Evolutionary conservation across 345 rosid species (phyloP).

Genomic region (Sonneratia alba): DNA sequence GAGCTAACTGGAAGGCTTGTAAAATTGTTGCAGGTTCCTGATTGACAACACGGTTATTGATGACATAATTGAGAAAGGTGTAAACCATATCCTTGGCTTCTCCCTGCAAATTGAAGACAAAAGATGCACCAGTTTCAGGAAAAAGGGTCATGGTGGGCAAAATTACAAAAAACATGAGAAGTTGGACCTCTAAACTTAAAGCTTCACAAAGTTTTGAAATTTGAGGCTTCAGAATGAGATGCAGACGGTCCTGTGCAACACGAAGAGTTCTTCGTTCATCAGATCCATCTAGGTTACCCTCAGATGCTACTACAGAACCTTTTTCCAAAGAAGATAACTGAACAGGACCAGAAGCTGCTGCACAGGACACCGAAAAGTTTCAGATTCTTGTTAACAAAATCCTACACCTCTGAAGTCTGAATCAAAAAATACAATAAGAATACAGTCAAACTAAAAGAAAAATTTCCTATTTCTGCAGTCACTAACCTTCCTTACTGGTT

Average conservation of each 20-base stretch:
- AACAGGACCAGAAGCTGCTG: slow-evolving; percentile 34
- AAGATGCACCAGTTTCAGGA: background rate
- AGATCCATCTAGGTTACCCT: slow-evolving; percentile 22
- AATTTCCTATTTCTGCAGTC: slow-evolving; percentile 2
- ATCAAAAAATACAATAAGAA: background rate
- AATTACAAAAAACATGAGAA: too few relatives aligned
- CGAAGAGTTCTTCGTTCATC: slow-evolving; percentile 23
- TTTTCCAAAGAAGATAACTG: slow-evolving; percentile 18
- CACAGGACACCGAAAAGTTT: slow-evolving; percentile 4
- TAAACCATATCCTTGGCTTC: slow-evolving; percentile 47
- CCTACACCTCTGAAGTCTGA: background rate
- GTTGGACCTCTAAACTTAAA: slow-evolving; percentile 52
- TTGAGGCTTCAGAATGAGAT: slow-evolving; percentile 47
- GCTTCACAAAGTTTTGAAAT: slow-evolving; percentile 56
- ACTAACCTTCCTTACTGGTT: slow-evolving; percentile 37
- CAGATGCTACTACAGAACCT: slow-evolving; percentile 22
- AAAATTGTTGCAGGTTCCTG: slow-evolving; percentile 45
- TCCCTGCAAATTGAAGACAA: slow-evolving; percentile 41
- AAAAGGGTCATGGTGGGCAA: too few relatives aligned
- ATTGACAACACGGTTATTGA: slow-evolving; percentile 51
- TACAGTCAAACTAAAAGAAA: background rate
- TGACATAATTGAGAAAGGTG: slow-evolving; percentile 56
- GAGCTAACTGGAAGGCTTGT: slow-evolving; percentile 80
- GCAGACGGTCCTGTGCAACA: slow-evolving; percentile 54
- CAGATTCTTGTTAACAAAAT: background rate